phyloP scores from a whole-genome alignment of 257 asterid genomes.

The Mentha longifolia region DNA sequence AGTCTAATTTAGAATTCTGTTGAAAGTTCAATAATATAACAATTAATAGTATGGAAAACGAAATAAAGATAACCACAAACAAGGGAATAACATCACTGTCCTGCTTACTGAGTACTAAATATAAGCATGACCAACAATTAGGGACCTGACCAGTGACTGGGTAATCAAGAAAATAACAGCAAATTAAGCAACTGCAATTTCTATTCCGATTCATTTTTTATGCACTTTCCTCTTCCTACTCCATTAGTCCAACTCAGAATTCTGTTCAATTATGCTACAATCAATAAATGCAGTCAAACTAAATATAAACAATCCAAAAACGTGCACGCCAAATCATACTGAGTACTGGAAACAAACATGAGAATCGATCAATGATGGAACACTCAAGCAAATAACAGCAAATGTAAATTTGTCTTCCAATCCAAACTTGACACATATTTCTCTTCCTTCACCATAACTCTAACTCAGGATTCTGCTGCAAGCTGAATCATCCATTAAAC shows the following conservation, averaged over 20 bases:
- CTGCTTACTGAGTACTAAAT: neutral
- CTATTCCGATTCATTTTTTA: slow-evolving; percentile 41
- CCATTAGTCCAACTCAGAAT: slow-evolving; percentile 40
- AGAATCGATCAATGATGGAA: neutral
- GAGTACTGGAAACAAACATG: neutral
- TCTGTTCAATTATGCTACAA: slow-evolving; percentile 15
- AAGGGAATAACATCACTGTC: neutral
- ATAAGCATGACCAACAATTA: neutral
- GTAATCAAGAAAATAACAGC: neutral
- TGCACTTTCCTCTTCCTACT: slow-evolving; percentile 55
- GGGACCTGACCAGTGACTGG: neutral
- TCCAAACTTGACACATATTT: slow-evolving; percentile 58
- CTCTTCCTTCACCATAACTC: slow-evolving; percentile 52
- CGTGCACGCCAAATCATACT: neutral
- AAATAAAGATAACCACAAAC: neutral
- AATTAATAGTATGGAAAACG: neutral
- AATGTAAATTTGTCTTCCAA: neutral
- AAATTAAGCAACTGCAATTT: neutral
- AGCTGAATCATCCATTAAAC: neutral
- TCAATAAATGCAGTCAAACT: neutral
- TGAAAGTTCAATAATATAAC: slow-evolving; percentile 23
- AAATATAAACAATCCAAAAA: neutral
- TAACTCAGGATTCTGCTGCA: slow-evolving; percentile 18
- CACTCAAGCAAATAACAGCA: neutral
- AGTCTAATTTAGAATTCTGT: slow-evolving; percentile 21